phyloP scores from a whole-genome alignment of 2,329 filamentous ascomycete genomes.

The Fusarium newnesense region DNA sequence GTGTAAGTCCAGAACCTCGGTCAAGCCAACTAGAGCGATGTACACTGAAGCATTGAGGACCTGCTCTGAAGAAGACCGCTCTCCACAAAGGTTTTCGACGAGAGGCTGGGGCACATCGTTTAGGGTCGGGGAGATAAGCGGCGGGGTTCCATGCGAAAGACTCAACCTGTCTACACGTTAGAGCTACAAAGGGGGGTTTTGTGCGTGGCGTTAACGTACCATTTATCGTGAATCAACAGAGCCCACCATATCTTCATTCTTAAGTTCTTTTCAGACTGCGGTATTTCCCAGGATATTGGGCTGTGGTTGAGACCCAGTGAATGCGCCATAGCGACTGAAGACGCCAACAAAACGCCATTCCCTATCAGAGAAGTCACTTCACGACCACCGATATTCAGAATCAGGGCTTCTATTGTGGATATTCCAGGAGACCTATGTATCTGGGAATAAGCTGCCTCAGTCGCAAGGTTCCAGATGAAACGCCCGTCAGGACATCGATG shows the following conservation, averaged over 20 bases:
- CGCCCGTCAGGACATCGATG: slow-evolving; percentile 66
- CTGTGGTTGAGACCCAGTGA: slow-evolving; percentile 65
- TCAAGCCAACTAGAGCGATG: slow-evolving; percentile 57
- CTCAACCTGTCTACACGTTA: slow-evolving; percentile 54
- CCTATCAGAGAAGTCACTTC: slow-evolving; percentile 70
- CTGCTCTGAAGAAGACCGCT: slow-evolving; percentile 22
- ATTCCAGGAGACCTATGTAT: slow-evolving; percentile 67
- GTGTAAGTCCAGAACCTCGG: slow-evolving; percentile 50
- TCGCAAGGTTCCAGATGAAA: slow-evolving; percentile 71
- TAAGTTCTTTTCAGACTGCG: slow-evolving; percentile 59
- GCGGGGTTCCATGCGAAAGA: slow-evolving; percentile 63
- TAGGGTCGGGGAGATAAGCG: slow-evolving; percentile 56
- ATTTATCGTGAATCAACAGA: slow-evolving; percentile 64
- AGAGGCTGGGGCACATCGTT: slow-evolving; percentile 60
- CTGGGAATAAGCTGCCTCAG: slow-evolving; percentile 68
- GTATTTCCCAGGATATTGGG: slow-evolving; percentile 63
- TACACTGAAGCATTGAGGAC: slow-evolving; percentile 52
- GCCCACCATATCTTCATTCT: slow-evolving; percentile 68
- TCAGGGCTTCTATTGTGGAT: slow-evolving; percentile 65
- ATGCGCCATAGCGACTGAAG: slow-evolving; percentile 63
- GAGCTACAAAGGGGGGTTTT: not conserved
- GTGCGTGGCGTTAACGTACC: slow-evolving; percentile 49
- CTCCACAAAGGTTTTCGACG: slow-evolving; percentile 48
- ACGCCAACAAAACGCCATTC: slow-evolving; percentile 62
- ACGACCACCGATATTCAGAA: slow-evolving; percentile 69